These are phyloP conservation scores for Fusarium sulawesiense DNA, from an alignment of 2,329 filamentous ascomycete genomes.

Conservation along the genomic window DNA sequence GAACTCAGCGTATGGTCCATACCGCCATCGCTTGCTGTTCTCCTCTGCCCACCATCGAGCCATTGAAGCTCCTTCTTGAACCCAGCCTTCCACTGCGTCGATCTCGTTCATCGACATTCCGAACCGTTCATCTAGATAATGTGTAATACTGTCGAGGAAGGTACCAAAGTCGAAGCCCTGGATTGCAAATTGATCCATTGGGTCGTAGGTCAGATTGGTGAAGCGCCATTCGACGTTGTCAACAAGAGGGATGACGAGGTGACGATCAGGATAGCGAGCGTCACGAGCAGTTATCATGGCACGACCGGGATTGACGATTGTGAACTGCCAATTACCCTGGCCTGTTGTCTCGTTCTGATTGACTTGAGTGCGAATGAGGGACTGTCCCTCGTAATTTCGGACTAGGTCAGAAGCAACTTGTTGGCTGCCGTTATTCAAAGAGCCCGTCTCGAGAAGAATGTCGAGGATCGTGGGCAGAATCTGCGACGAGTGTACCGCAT, in stretches of 20 bases:
- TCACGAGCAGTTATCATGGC: slow-evolving; percentile 50
- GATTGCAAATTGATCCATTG: slow-evolving; percentile 40
- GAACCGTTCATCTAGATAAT: slow-evolving; percentile 28
- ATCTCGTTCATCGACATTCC: background rate
- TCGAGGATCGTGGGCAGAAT: slow-evolving; percentile 51
- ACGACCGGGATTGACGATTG: slow-evolving; percentile 49
- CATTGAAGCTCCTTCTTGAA: slow-evolving; percentile 49
- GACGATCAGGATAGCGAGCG: slow-evolving; percentile 46
- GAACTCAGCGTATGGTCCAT: slow-evolving; percentile 23
- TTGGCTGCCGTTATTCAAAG: slow-evolving; percentile 38
- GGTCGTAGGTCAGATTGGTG: slow-evolving; percentile 45
- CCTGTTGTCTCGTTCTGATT: slow-evolving; percentile 28
- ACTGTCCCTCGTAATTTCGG: slow-evolving; percentile 50
- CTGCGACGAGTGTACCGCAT: slow-evolving; percentile 47
- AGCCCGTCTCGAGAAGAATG: slow-evolving; percentile 47
- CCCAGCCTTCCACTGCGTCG: slow-evolving; percentile 45
- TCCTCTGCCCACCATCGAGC: slow-evolving; percentile 52
- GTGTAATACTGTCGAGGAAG: slow-evolving; percentile 41
- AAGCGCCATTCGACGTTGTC: slow-evolving; percentile 50
- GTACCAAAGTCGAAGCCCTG: slow-evolving; percentile 46
- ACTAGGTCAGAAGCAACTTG: slow-evolving; percentile 41
- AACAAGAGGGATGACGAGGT: slow-evolving; percentile 48
- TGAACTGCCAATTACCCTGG: slow-evolving; percentile 50
- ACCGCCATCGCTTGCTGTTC: slow-evolving; percentile 51
- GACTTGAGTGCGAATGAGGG: slow-evolving; percentile 44